These are phyloP conservation scores for Termitomyces sp. DNA, from an alignment of 768 basidiomycete species.

Conservation along the genomic window DNA sequence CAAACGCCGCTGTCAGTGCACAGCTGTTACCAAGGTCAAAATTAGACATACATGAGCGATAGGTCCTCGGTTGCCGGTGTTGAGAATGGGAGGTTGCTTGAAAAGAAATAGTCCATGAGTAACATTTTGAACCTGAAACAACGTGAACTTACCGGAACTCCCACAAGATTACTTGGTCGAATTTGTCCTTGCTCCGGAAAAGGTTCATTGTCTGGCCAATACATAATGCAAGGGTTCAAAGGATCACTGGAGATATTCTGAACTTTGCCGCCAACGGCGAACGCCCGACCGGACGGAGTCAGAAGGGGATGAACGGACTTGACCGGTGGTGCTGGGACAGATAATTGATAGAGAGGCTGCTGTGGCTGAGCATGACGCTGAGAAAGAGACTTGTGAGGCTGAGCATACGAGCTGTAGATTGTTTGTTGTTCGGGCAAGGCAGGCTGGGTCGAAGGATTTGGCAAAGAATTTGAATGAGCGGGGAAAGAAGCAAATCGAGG, in stretches of 20 bases:
- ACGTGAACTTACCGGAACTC: conserved; percentile 42
- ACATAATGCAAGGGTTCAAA: conserved; percentile 73
- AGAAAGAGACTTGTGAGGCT: conserved; percentile 10
- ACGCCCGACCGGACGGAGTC: conserved; percentile 79
- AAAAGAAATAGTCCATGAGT: conserved; percentile 1
- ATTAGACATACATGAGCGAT: conserved; percentile 70
- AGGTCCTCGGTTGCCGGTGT: conserved; percentile 85
- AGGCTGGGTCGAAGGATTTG: background rate
- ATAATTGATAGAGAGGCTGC: conserved; percentile 12
- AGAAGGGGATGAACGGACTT: conserved; percentile 62
- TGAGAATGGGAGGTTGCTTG: conserved; percentile 82
- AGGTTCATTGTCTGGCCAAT: conserved; percentile 89
- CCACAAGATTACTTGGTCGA: conserved; percentile 52
- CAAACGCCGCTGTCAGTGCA: conserved; percentile 11
- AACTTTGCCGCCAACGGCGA: conserved; percentile 74
- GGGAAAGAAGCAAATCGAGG: conserved; percentile 29
- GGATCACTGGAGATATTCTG: conserved; percentile 78
- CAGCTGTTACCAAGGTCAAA: conserved; percentile 8
- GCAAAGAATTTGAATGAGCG: background rate
- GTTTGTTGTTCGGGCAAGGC: conserved; percentile 3
- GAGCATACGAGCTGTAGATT: conserved; percentile 12
- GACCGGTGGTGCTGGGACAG: conserved; percentile 26
- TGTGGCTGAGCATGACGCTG: conserved; percentile 7
- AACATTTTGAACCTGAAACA: conserved; percentile 5
- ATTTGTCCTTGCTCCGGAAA: conserved; percentile 80